Base-by-base conservation (phyloP, 139 green algal genomes). In the Tetraselmis striata region DNA sequence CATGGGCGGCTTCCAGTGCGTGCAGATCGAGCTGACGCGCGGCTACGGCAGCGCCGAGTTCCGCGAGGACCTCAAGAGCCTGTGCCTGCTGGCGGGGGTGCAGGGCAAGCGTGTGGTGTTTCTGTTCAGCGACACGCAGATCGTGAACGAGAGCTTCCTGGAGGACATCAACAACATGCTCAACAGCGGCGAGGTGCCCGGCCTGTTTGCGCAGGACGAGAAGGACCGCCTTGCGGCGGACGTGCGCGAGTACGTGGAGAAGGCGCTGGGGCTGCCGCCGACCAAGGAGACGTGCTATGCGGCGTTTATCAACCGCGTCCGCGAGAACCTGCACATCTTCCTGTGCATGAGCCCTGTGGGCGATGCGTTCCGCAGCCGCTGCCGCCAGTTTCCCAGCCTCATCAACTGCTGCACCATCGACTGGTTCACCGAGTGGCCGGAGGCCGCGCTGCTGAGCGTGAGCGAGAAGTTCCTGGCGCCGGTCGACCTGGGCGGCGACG, bases 101-200 rank as follows among this genome's bases (percentile, higher is more conserved):
- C 87, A 95, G 23, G 92, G 92, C 30, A 83, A 87, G 67, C 85
- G 85, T 0, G 84, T 93, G 0, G 86, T 90, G 23, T 95, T 97
- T 80, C 81, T 97, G 76, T 90, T 97, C 75, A 91, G 89, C 2
- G 94, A 97, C 88, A 94, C 85, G 31, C 90, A 95, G 82, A 93
- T 95, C 59, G 79, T 92, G 45, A 81, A 85, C 32, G 94, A 97
- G 77, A 58, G 78, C 0, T 94, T 95, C 84, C 79, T 97, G 31
- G 93, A 95, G 81, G 94, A 97, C 84, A 88, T 97, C 77, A 95
- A 95, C 86, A 93, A 90, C 81, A 59, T 97, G 78, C 91, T 97
- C 74, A 95, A 94, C 86, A 90, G 82, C 28, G 93, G 93, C 11
- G 92, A 97, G 59, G 89, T 95, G 79, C 45, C 45, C 45, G 18